Conservation (phyloP, 1,139 yeast genomes). For the Pichia inconspicua region DNA sequence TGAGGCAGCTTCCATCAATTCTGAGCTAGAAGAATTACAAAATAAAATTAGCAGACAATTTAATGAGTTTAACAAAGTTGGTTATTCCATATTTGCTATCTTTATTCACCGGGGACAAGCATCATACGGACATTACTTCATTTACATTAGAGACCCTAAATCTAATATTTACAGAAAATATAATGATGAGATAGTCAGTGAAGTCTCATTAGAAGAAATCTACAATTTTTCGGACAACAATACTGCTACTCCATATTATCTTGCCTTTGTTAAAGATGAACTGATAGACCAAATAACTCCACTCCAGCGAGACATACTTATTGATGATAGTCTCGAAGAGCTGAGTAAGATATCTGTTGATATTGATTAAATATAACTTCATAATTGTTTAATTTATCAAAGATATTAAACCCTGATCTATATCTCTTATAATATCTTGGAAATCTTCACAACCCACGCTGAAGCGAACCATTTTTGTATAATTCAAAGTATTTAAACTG, state of each 20-base stretch:
- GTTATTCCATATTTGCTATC: slow-evolving; percentile 81
- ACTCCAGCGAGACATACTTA: slow-evolving; percentile 38
- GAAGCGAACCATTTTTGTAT: slow-evolving; percentile 48
- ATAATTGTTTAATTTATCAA: not conserved
- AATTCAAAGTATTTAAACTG: not conserved
- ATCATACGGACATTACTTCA: slow-evolving; percentile 94
- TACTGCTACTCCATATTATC: slow-evolving; percentile 88
- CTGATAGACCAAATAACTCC: slow-evolving; percentile 60
- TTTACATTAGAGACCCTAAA: slow-evolving; percentile 73
- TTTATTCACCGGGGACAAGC: slow-evolving; percentile 96
- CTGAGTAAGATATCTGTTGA: not conserved
- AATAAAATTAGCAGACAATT: slow-evolving; percentile 51
- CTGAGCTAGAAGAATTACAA: slow-evolving; percentile 37
- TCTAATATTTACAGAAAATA: slow-evolving; percentile 72
- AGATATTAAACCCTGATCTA: slow-evolving; percentile 38
- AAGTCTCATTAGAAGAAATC: slow-evolving; percentile 68
- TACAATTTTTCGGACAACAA: slow-evolving; percentile 64
- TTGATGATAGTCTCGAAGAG: slow-evolving; percentile 10
- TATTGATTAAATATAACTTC: slow-evolving; percentile 9
- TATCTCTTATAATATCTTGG: slow-evolving; percentile 65
- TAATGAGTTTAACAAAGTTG: slow-evolving; percentile 49
- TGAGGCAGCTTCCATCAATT: slow-evolving; percentile 33
- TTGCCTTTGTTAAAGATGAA: slow-evolving; percentile 72
- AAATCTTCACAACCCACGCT: slow-evolving; percentile 78
- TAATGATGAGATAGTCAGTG: slow-evolving; percentile 85